Base-by-base conservation (phyloP, 1,139 yeast species). In the Waltiozyma sp. region DNA sequence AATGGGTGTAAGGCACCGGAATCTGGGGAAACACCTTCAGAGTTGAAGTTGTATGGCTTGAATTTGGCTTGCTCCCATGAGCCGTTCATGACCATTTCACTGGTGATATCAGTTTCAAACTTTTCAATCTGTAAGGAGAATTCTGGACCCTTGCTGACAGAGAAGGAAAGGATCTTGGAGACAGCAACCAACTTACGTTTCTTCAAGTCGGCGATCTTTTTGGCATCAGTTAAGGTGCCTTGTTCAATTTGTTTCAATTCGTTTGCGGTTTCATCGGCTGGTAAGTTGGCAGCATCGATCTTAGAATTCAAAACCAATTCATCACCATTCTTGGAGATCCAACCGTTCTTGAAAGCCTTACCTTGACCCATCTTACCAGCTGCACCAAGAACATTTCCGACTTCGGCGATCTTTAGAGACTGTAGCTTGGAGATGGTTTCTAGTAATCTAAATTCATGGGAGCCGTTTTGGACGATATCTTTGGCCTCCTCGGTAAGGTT, bases 1-100 rank as follows among this genome's bases (percentile, higher is more conserved):
- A 91, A 73, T 34, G 99, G 99, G 65, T 91, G 99, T 57, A 91
- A 73, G 38, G 98, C 95, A 60, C 99, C 99, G 23, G 94, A 76
- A 40, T 69, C 70, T 42, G 96, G 93, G 52, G 72, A 70, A 40
- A 86, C 76, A 60, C 99, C 98, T 69, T 91, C 95, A 41, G 97
- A 87, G 58, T 87, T 77, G 72, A 93, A 91, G 68, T 91, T 91
- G 69, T 91, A 93, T 37, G 95, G 91, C 69, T 93, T 91, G 75
- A 93, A 91, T 54, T 81, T 69, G 41, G 89, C 80, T 43, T 74
- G 70, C 60, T 84, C 79, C 95, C 97, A 91, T 16, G 83, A 66
- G 23, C 94, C 93, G 43, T 72, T 70, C 47, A 71, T 65, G 44
- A 91, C 70, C 98, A 91, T 89, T 44, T 91, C 98, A 46, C 87